A percentile compares a stretch with the other conserved stretches of the same genome.
Evolutionary conservation across 257 asterid species (phyloP).

Genomic region (Handroanthus guayacan): DNA sequence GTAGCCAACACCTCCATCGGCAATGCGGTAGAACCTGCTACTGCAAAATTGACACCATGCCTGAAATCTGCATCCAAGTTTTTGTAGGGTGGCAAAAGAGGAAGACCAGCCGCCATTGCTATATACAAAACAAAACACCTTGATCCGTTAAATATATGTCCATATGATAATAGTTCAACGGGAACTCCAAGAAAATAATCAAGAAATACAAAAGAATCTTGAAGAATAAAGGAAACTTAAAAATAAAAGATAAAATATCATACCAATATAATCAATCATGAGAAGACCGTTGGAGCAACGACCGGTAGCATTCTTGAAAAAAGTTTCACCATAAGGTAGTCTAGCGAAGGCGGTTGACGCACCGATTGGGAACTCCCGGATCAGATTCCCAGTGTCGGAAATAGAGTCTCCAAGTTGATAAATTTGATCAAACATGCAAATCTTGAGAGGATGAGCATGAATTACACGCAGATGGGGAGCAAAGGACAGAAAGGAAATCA

Average conservation of each 20-base stretch:
- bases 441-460: no score
- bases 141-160: no score
- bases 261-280: not conserved
- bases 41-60: slow-evolving; percentile 32
- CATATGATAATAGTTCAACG: not conserved
- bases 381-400: not conserved
- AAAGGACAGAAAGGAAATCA: no score
- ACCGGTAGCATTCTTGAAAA: not conserved
- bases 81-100: not conserved
- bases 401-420: not conserved
- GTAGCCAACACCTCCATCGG: slow-evolving; percentile 7
- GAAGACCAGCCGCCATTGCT: not conserved
- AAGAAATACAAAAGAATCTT: no score
- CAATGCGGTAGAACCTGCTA: slow-evolving; percentile 40
- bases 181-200: not conserved
- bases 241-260: not conserved
- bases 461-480: no score
- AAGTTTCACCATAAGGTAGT: not conserved
- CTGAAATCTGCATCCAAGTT: not conserved
- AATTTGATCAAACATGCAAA: no score
- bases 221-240: no score
- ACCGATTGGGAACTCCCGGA: not conserved
- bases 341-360: not conserved
- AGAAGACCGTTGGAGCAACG: not conserved
- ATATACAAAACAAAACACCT: not conserved